Conservation (phyloP, 108 stramenopile genomes). For the Skeletonema potamos region DNA sequence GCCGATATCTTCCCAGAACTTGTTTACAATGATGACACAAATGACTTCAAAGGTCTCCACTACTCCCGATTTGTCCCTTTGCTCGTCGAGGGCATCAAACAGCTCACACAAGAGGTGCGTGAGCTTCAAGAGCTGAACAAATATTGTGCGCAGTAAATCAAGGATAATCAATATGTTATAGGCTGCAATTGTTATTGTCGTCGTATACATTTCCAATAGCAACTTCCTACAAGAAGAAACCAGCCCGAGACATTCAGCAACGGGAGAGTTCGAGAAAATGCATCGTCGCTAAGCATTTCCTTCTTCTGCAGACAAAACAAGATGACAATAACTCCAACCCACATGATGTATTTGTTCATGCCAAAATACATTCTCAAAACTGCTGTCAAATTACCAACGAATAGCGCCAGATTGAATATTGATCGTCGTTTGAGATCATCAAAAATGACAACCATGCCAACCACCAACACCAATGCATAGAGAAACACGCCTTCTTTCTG, state of each 20-base stretch:
- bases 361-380: constrained; percentile 13
- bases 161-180: not conserved
- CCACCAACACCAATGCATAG: constrained; percentile 8
- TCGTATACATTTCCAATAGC: not conserved
- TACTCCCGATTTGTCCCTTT: constrained; percentile 45
- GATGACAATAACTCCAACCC: not conserved
- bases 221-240: not conserved
- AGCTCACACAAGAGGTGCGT: constrained; percentile 20
- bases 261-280: not conserved
- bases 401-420: constrained; percentile 9
- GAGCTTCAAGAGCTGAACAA: constrained; percentile 6
- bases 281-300: constrained; percentile 2
- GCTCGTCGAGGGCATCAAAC: constrained; percentile 46
- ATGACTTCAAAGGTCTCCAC: constrained; percentile 39
- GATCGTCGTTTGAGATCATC: constrained; percentile 2
- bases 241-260: not conserved
- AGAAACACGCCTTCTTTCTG: constrained; percentile 5
- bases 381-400: constrained; percentile 11
- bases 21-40: constrained; percentile 38
- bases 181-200: not conserved
- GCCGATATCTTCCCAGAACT: constrained; percentile 52
- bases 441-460: constrained; percentile 15
- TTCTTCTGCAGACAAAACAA: not conserved
- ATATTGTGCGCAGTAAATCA: not conserved
- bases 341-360: constrained; percentile 19